Conservation (phyloP, 2,329 filamentous ascomycete genomes). For the Thelonectria rubi region DNA sequence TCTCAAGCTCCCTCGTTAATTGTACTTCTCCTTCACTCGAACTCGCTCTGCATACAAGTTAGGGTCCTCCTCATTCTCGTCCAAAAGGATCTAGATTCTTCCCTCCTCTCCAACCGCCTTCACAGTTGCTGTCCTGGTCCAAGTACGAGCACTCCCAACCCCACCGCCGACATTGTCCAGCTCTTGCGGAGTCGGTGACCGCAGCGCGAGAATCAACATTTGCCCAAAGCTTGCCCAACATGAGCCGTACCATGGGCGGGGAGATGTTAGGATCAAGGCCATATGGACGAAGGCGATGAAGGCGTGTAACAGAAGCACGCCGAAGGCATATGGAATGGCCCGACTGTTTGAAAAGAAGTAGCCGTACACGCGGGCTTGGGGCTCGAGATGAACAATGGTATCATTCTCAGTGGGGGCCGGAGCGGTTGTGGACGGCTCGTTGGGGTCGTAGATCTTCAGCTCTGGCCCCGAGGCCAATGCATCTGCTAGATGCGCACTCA, state of each 20-base stretch:
- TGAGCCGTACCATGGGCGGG: background rate
- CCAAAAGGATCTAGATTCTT: background rate
- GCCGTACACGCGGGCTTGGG: background rate
- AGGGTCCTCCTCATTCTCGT: background rate
- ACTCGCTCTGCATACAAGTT: background rate
- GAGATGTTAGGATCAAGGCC: background rate
- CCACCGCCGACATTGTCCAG: background rate
- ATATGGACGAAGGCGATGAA: background rate
- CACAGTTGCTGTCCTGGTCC: background rate
- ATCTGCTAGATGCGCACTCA: constrained; percentile 11
- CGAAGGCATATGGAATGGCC: background rate
- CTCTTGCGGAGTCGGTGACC: background rate
- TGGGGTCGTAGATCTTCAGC: background rate
- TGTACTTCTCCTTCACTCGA: background rate
- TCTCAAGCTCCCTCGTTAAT: background rate
- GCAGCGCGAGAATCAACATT: background rate
- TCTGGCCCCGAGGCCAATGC: background rate
- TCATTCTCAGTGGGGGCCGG: background rate
- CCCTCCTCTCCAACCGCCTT: background rate
- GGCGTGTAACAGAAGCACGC: background rate
- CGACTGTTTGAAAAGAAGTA: background rate
- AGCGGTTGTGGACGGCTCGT: background rate
- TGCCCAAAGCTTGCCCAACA: background rate
- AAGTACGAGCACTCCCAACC: background rate
- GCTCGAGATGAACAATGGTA: background rate